A percentile compares a stretch with the other conserved stretches of the same genome.
Conservation (phyloP, 2,329 filamentous ascomycete species). For the Stemphylium beticola region DNA sequence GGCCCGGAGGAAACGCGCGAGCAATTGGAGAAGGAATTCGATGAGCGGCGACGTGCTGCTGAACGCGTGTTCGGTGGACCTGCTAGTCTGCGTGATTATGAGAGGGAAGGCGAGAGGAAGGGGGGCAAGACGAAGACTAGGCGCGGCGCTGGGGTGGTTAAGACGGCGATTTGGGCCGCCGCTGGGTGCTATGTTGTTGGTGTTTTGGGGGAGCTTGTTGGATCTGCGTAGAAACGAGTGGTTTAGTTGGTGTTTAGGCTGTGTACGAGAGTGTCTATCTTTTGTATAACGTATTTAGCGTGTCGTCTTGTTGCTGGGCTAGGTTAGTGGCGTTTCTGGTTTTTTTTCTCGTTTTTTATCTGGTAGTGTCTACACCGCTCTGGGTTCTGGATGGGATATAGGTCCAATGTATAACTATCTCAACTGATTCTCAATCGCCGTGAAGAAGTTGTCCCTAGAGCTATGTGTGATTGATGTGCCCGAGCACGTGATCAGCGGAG, state of each 20-base stretch:
- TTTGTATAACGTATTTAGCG: background rate
- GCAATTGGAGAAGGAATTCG: slow-evolving; percentile 30
- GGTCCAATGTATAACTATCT: no score
- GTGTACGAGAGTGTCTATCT: background rate
- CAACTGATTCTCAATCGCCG: no score
- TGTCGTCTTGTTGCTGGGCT: no score
- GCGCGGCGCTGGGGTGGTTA: slow-evolving; percentile 31
- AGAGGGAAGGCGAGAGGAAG: slow-evolving; percentile 6
- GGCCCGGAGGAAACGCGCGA: slow-evolving; percentile 33
- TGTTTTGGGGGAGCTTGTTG: slow-evolving; percentile 36
- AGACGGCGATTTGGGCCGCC: slow-evolving; percentile 38
- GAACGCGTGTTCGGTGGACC: slow-evolving; percentile 3
- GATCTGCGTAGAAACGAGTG: background rate
- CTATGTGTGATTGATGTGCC: no score
- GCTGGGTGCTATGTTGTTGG: slow-evolving; percentile 42
- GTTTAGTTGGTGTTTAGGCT: background rate
- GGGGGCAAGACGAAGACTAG: slow-evolving; percentile 9
- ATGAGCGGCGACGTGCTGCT: slow-evolving; percentile 32
- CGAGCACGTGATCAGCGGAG: no score
- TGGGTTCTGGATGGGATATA: no score
- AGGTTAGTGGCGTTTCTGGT: no score
- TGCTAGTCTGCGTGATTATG: background rate
- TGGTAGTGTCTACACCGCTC: no score
- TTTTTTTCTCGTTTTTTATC: no score
- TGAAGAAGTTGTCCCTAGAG: no score